Conservation (phyloP, 164 flowering plant species). For the Stephania japonica region DNA sequence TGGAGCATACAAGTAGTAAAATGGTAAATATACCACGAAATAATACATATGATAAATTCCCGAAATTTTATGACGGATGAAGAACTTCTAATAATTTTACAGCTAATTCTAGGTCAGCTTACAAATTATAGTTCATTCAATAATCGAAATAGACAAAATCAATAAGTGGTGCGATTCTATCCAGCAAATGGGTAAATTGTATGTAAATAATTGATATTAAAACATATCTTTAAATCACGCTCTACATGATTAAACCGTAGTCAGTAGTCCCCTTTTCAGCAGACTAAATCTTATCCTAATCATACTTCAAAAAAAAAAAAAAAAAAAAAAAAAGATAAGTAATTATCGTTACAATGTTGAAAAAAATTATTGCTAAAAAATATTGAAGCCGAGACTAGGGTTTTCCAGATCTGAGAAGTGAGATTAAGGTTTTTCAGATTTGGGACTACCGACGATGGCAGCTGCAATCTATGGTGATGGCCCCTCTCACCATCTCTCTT, state of each 20-base stretch:
- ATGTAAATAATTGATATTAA: background rate
- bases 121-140: background rate
- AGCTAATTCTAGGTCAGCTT: background rate
- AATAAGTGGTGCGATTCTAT: background rate
- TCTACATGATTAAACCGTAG: background rate
- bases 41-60: background rate
- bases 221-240: background rate
- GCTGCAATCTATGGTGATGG: no score
- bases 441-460: no score
- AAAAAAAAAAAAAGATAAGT: no score
- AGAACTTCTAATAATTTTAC: background rate
- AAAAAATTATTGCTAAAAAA: no score
- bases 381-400: no score
- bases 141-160: background rate
- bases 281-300: background rate
- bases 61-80: background rate
- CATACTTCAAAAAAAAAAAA: no score
- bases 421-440: no score
- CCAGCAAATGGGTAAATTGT: background rate
- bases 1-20: background rate
- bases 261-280: background rate
- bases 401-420: no score
- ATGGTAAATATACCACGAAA: background rate
- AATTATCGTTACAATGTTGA: no score
- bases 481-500: no score